A percentile compares a stretch with the other conserved stretches of the same genome.
phyloP scores from a whole-genome alignment of 116 monocot species.

The Dioscorea cayenensis region DNA sequence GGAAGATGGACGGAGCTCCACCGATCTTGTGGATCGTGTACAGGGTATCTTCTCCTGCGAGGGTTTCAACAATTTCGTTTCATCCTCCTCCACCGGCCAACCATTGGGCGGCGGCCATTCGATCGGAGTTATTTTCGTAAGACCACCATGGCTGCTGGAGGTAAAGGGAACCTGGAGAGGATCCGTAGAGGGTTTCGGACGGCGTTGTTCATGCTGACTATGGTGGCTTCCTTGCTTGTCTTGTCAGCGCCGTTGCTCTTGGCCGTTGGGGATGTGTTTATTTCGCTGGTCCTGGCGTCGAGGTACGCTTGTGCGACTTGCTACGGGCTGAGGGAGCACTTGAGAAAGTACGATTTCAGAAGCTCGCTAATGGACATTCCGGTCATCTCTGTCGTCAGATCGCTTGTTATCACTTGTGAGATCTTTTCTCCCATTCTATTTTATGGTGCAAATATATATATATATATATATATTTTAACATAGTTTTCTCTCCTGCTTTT shows the following conservation, averaged over 20 bases:
- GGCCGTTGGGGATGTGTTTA: conserved; percentile 57
- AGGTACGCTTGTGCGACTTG: conserved; percentile 56
- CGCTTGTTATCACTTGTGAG: conserved; percentile 69
- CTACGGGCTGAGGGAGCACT: conserved; percentile 44
- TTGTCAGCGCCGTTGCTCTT: conserved; percentile 78
- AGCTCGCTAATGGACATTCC: conserved; percentile 80
- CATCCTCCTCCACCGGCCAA: background rate
- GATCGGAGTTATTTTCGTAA: background rate
- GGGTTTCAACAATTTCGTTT: background rate
- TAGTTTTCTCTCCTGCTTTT: background rate
- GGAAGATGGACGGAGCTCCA: conserved; percentile 6
- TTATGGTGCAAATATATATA: background rate
- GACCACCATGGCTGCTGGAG: conserved; percentile 23
- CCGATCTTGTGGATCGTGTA: background rate
- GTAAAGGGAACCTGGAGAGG: conserved; percentile 70
- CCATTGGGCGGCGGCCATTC: background rate
- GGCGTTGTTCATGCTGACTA: conserved; percentile 69
- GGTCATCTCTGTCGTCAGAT: conserved; percentile 66
- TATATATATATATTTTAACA: background rate
- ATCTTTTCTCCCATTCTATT: background rate
- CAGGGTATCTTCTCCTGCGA: background rate
- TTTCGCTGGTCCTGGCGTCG: conserved; percentile 51
- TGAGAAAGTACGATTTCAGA: conserved; percentile 50
- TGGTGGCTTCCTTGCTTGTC: conserved; percentile 76
- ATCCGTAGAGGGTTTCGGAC: conserved; percentile 49